A percentile compares a stretch with the other conserved stretches of the same genome.
Conservation (phyloP, 2,329 filamentous ascomycete genomes). For the Penicillium nordicum region DNA sequence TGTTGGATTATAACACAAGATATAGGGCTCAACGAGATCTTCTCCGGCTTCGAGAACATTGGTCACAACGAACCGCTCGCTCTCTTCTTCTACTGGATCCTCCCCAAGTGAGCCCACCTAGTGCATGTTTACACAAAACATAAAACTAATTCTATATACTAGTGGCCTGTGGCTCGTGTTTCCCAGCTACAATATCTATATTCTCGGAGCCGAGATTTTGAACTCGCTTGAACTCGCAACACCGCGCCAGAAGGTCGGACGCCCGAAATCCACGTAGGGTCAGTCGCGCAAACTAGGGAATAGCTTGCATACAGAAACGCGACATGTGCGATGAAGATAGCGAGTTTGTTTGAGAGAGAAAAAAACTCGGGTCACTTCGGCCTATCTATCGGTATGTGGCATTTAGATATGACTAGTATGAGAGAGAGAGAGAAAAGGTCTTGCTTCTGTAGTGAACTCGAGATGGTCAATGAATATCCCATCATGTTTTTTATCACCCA, state of each 20-base stretch:
- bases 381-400: background rate
- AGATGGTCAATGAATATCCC: background rate
- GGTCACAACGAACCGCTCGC: slow-evolving; percentile 57
- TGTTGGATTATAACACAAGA: background rate
- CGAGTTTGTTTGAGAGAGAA: background rate
- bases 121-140: background rate
- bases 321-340: background rate
- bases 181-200: slow-evolving; percentile 60
- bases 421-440: no score
- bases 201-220: slow-evolving; percentile 61
- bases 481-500: background rate
- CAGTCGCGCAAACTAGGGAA: background rate
- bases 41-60: slow-evolving; percentile 58
- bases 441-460: background rate
- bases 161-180: slow-evolving; percentile 64
- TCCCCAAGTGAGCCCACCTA: slow-evolving; percentile 59
- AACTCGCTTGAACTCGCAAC: slow-evolving; percentile 49
- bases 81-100: slow-evolving; percentile 58
- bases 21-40: slow-evolving; percentile 57
- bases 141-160: slow-evolving; percentile 16
- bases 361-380: background rate
- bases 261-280: slow-evolving; percentile 30
- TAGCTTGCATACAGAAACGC: background rate
- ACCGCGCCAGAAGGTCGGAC: slow-evolving; percentile 26
- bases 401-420: background rate